Evolutionary conservation across 768 basidiomycete species (phyloP).

Genomic region (Rhodosporidiobolus odoratus): DNA sequence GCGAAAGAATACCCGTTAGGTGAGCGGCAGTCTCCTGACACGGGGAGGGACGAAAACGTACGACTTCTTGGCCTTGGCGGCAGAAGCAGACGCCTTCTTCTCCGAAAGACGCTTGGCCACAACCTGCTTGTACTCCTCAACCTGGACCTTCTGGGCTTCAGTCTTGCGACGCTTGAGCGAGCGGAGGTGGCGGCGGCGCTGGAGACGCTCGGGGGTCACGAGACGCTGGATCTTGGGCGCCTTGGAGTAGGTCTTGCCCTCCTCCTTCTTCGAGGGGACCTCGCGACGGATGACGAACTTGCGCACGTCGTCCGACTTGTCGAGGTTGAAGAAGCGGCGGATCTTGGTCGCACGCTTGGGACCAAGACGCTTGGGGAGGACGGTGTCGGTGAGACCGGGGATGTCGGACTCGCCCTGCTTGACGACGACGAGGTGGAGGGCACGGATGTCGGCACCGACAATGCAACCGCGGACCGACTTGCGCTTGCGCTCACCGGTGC

Average conservation of each 20-base stretch:
- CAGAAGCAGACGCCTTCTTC: slow-evolving; percentile 27
- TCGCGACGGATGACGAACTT: slow-evolving; percentile 94
- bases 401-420: slow-evolving; percentile 88
- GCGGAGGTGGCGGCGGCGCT: slow-evolving; percentile 87
- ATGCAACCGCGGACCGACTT: slow-evolving; percentile 99
- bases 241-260: slow-evolving; percentile 72
- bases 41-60: neutral
- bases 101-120: slow-evolving; percentile 41
- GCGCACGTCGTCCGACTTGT: slow-evolving; percentile 96
- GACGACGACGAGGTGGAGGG: slow-evolving; percentile 86
- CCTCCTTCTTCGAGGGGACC: slow-evolving; percentile 77
- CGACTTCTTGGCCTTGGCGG: slow-evolving; percentile 47
- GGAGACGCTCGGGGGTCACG: slow-evolving; percentile 89
- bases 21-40: too few species aligned
- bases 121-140: slow-evolving; percentile 83
- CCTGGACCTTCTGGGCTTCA: slow-evolving; percentile 90
- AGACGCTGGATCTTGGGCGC: slow-evolving; percentile 60
- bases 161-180: slow-evolving; percentile 81
- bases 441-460: slow-evolving; percentile 92
- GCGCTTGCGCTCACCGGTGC: slow-evolving; percentile 92
- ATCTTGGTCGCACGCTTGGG: slow-evolving; percentile 93
- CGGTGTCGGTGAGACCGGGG: slow-evolving; percentile 82
- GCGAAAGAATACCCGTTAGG: neutral
- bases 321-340: slow-evolving; percentile 91
- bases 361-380: slow-evolving; percentile 90